Percentiles rank a stretch among this genome's conserved stretches.
These are phyloP conservation scores for Platismatia glauca DNA, from an alignment of 495 filamentous ascomycete genomes.

Conservation along the genomic window DNA sequence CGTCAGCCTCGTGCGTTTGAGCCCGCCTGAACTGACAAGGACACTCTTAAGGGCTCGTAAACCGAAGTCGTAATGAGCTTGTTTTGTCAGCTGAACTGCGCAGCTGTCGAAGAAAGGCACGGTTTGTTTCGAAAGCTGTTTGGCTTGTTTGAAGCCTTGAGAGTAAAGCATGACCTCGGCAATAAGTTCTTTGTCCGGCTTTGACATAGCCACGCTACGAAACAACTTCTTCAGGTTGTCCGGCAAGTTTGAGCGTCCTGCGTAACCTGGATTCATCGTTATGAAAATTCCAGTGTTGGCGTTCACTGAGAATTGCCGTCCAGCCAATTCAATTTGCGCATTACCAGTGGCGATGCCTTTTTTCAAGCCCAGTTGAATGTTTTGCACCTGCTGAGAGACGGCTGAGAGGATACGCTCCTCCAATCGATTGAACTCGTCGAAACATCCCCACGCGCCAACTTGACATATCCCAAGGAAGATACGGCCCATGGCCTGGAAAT, in stretches of 20 bases:
- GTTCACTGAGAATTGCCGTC: constrained; percentile 78
- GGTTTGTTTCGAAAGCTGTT: constrained; percentile 81
- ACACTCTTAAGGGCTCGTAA: constrained; percentile 97
- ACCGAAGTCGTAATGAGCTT: constrained; percentile 98
- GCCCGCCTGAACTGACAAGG: constrained; percentile 87
- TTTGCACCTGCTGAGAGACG: constrained; percentile 97
- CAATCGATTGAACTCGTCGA: constrained; percentile 98
- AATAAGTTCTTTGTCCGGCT: constrained; percentile 98
- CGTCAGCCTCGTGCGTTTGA: constrained; percentile 77
- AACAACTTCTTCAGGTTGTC: constrained; percentile 99
- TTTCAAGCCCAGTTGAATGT: constrained; percentile 91
- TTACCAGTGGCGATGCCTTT: constrained; percentile 68
- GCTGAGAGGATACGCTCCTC: constrained; percentile 96
- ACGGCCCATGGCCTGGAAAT: constrained; percentile 98
- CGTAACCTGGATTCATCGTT: constrained; percentile 99
- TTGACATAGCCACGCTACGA: constrained; percentile 98
- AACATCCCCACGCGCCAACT: constrained; percentile 98
- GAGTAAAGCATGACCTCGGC: constrained; percentile 99
- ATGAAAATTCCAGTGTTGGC: constrained; percentile 96
- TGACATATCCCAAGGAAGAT: constrained; percentile 99
- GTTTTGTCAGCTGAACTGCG: constrained; percentile 69
- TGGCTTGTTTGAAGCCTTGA: constrained; percentile 94
- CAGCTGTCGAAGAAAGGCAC: constrained; percentile 98
- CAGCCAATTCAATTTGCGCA: constrained; percentile 84
- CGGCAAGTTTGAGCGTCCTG: constrained; percentile 91